phyloP scores from a whole-genome alignment of 2,329 filamentous ascomycete genomes.

The Didymella segeticola region DNA sequence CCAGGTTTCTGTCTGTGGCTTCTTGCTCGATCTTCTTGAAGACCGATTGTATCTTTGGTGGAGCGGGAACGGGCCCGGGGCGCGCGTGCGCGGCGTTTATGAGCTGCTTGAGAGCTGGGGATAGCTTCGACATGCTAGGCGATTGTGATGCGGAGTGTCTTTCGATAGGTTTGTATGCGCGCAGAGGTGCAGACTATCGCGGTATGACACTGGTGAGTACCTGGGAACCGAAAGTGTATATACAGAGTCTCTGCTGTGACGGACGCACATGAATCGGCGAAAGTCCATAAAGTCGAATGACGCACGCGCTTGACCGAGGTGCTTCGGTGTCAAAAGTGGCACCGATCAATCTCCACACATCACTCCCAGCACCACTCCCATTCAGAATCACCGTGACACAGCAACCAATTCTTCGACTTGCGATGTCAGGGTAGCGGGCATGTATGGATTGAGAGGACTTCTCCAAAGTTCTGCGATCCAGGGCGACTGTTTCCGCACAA shows the following conservation, averaged over 20 bases:
- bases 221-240: not conserved
- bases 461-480: no score
- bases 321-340: conserved; percentile 8
- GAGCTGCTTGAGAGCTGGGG: conserved; percentile 43
- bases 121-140: conserved; percentile 45
- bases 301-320: conserved; percentile 5
- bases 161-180: no score
- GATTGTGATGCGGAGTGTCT: not conserved
- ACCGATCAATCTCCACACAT: not conserved
- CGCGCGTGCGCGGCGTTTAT: conserved; percentile 46
- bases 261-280: conserved; percentile 15
- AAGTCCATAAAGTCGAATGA: conserved; percentile 13
- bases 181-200: not conserved
- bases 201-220: no score
- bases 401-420: no score
- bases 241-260: not conserved
- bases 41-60: conserved; percentile 38
- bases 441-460: no score
- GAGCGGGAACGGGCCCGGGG: conserved; percentile 44
- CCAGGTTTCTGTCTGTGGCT: conserved; percentile 38
- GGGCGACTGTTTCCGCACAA: no score
- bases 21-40: conserved; percentile 43
- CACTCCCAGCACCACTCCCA: not conserved
- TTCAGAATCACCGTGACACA: no score
- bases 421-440: no score